A percentile compares a stretch with the other conserved stretches of the same genome.
Evolutionary conservation across 495 filamentous ascomycete species (phyloP).

Genomic region (Filosporella fistucella): DNA sequence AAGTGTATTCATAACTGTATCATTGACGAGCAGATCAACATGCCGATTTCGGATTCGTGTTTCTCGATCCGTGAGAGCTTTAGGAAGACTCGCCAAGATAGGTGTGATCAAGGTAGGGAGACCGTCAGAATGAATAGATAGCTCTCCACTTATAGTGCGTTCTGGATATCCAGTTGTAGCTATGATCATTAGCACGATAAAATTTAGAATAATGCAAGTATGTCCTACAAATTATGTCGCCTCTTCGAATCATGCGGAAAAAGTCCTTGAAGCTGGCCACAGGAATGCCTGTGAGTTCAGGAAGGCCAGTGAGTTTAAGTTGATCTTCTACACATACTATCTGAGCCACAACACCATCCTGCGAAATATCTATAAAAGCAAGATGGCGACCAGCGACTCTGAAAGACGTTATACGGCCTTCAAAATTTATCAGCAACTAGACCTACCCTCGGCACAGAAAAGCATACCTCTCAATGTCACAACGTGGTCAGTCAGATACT

Average conservation of each 20-base stretch:
- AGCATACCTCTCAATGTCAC: conserved; percentile 38
- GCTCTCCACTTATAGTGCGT: conserved; percentile 65
- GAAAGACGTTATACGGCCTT: conserved; percentile 38
- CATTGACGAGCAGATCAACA: conserved; percentile 76
- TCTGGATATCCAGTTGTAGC: conserved; percentile 68
- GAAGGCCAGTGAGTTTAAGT: conserved; percentile 57
- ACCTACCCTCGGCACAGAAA: neutral
- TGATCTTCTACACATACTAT: too few relatives aligned
- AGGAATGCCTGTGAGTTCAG: conserved; percentile 30
- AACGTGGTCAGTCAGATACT: conserved; percentile 26
- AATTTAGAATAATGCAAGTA: conserved; percentile 4
- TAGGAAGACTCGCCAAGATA: conserved; percentile 69
- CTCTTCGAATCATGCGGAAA: conserved; percentile 55
- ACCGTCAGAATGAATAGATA: conserved; percentile 64
- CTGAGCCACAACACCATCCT: conserved; percentile 68
- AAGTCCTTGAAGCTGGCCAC: conserved; percentile 53
- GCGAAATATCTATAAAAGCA: conserved; percentile 74
- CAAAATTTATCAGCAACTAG: conserved; percentile 5
- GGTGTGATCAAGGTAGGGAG: conserved; percentile 71
- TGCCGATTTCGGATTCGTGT: conserved; percentile 65
- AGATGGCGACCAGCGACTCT: conserved; percentile 59
- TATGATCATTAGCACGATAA: conserved; percentile 23
- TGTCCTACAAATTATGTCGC: conserved; percentile 73
- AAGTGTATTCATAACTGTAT: conserved; percentile 57
- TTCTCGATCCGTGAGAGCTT: conserved; percentile 58